Evolutionary conservation across 371 early-diverging fungal genomes (phyloP).

Genomic region (Mortierella sp.): DNA sequence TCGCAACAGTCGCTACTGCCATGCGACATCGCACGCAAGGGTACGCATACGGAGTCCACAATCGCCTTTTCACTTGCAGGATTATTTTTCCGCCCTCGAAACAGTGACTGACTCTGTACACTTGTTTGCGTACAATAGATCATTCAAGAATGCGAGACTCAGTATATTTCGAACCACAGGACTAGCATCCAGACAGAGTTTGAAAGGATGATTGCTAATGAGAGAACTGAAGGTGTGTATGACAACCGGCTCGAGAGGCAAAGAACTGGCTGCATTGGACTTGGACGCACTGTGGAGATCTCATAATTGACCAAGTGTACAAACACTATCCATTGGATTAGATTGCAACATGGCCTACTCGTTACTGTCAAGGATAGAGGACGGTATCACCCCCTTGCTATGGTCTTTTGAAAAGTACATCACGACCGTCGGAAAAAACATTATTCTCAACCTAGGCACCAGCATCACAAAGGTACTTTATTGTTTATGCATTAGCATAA

Average conservation of each 20-base stretch:
- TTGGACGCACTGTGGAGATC: not conserved
- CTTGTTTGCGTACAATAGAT: slow-evolving; percentile 51
- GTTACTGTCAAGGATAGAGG: slow-evolving; percentile 73
- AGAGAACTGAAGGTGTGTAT: slow-evolving; percentile 70
- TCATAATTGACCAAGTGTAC: not conserved
- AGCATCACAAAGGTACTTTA: slow-evolving; percentile 68
- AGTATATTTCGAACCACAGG: slow-evolving; percentile 81
- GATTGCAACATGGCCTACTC: slow-evolving; percentile 83
- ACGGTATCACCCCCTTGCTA: slow-evolving; percentile 75
- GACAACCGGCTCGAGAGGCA: too few species aligned
- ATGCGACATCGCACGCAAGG: slow-evolving; percentile 75
- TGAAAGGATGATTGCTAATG: slow-evolving; percentile 75
- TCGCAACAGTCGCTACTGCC: slow-evolving; percentile 67
- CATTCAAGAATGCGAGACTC: slow-evolving; percentile 81
- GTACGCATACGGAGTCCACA: slow-evolving; percentile 31
- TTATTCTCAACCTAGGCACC: slow-evolving; percentile 67
- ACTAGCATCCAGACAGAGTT: slow-evolving; percentile 78
- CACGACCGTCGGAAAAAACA: slow-evolving; percentile 68
- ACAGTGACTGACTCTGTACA: not conserved
- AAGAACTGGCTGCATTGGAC: not conserved
- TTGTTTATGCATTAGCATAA: not conserved
- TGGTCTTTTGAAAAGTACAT: slow-evolving; percentile 76
- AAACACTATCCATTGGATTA: slow-evolving; percentile 30
- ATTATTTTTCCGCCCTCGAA: not conserved
- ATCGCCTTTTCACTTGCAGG: not conserved